Evolutionary conservation across 495 filamentous ascomycete genomes (phyloP), one percentile per base, ranked within the genome.

Genomic region (Neurospora sp.): DNA sequence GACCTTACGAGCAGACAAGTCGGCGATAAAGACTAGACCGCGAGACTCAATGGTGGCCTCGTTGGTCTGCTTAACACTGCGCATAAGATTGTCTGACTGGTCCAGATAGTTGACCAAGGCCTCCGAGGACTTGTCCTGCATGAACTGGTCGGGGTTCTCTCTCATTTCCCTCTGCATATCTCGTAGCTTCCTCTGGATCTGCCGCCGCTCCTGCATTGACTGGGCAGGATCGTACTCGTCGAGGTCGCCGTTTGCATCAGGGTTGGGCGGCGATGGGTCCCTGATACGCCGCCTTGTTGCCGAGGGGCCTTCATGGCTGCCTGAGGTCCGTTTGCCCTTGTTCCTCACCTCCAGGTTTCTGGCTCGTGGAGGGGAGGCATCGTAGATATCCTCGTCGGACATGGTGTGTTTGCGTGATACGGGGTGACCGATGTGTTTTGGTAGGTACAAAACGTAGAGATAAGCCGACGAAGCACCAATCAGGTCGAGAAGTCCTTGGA

Each of bases 41-140:
- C 93, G 90, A 1, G 95, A 92, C 77, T 99, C 96, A 72, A 97
- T 90, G 3, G 90, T 93, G 2, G 96, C 96, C 79, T 99, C 96
- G n/a, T 88, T 88, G 2, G 96, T 96, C 77, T 98, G 94, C 75
- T 93, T 96, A 69, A 98, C 93, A 41, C 88, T 83, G 38, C 80
- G 80, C 76, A 90, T 91, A 10, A 90, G 79, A 3, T 83, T 74
- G 77, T 98, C 91, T 3, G 91, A 89, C 73, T 87, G 84, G 7
- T 85, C 71, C 6, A 98, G 74, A 4, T 88, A 91, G 14, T 88
- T 82, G 44, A 86, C 75, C 7, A 98, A 80, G 4, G 72, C 73
- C 27, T 82, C 81, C 20, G 48, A 14, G 9, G 89, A 90, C 38
- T 87, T 86, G 0, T 85, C 82, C 40, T 87, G 84, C 45, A 94